Evolutionary conservation across 2,329 filamentous ascomycete genomes (phyloP), one percentile per base, ranked within the genome.

Genomic region (Paracamarosporium sp.): DNA sequence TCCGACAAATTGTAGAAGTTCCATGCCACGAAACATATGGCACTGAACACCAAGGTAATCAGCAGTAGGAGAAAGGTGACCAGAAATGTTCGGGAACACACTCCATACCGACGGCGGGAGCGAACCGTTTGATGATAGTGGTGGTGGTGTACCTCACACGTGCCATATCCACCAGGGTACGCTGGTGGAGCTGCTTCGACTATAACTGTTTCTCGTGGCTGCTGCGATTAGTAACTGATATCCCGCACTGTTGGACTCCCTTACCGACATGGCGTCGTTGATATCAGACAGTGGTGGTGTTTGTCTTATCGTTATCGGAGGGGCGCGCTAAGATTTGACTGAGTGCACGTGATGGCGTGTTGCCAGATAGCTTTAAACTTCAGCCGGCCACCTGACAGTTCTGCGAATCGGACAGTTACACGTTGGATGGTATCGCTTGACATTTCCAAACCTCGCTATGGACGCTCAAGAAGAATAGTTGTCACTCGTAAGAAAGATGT

Each of bases 1-100:
- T 69, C 56, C 7, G 65, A 63, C 15, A 68, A 45, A 38, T 67
- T 64, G 24, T 69, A 66, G 50, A 62, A 68, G 43, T 67, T 68
- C 67, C 65, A 68, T 4, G 65, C 65, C 20, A 64, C 59, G 24
- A 69, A 69, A 12, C 59, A 41, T 11, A 67, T 30, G 20, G 52
- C 58, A 31, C 53, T 57, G 36, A 69, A 69, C 15, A 41, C 59
- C 7, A 56, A 48, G 36, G 62, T 53, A 11, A 66, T 50, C 12
- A 68, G 45, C 9, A 67, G 36, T 0, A 64, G 47, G 15, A 66
- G 50, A n/a, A 63, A 33, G 11, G 53, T 27, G 13, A 61, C 40
- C 3, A 68, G 55, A 2, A 64, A 33, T 2, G 65, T 38, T 44
- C 65, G 60, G 41, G 56, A 65, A 53, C 51, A 67, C 13, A 61